Percentiles rank a stretch among this genome's conserved stretches.
phyloP scores from a whole-genome alignment of 345 rosid genomes.

The Melaleuca alternifolia region DNA sequence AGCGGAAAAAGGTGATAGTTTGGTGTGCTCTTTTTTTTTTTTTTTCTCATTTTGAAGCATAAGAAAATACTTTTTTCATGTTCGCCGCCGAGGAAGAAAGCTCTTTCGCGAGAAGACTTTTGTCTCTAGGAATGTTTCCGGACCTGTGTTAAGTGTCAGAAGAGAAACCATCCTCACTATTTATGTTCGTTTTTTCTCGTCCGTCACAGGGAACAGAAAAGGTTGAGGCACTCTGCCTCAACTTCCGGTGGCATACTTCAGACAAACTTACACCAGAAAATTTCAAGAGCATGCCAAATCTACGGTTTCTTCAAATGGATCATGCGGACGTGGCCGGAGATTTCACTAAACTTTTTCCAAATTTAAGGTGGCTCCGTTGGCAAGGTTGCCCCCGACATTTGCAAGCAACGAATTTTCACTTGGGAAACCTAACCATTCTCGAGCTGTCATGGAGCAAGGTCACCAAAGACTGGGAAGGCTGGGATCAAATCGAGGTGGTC shows the following conservation, averaged over 20 bases:
- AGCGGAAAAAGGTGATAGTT: neutral
- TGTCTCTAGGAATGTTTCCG: no score
- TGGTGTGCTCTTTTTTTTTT: neutral
- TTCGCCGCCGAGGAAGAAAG: neutral
- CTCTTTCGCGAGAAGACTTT: neutral
- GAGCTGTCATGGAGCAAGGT: neutral
- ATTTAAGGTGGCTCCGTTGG: neutral
- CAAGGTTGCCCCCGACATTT: neutral
- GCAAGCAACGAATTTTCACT: neutral
- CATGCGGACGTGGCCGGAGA: neutral
- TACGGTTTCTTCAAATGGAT: neutral
- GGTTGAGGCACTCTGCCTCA: neutral
- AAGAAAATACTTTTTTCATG: accelerated
- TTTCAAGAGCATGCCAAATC: neutral
- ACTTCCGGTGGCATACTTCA: neutral
- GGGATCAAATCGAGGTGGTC: neutral
- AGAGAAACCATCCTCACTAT: neutral
- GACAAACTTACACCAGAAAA: neutral
- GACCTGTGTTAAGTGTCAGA: no score
- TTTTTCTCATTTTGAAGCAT: neutral
- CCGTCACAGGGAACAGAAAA: neutral
- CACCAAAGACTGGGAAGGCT: neutral
- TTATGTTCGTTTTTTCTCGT: neutral
- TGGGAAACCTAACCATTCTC: neutral
- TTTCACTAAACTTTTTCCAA: neutral